These are phyloP conservation scores for Cymbidium sinense DNA, from an alignment of 106 monocot genomes.

Conservation along the genomic window DNA sequence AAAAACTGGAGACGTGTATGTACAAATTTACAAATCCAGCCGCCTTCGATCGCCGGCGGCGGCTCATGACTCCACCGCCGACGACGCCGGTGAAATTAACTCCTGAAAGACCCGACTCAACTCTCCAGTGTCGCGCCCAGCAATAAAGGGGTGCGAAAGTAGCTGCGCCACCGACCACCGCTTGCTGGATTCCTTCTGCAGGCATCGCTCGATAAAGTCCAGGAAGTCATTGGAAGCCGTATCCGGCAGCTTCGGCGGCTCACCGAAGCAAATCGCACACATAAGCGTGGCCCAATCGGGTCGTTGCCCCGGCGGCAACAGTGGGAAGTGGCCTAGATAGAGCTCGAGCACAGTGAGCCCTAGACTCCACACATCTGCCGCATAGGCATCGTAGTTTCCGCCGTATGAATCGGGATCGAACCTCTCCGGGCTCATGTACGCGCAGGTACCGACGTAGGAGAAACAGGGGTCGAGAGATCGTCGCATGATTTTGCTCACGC, in stretches of 20 bases:
- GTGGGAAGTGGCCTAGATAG: slow-evolving; percentile 52
- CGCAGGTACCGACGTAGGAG: slow-evolving; percentile 75
- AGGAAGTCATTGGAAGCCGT: slow-evolving; percentile 42
- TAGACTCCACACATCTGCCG: slow-evolving; percentile 82
- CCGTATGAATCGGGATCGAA: slow-evolving; percentile 65
- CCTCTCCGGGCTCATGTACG: slow-evolving; percentile 88
- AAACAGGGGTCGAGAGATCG: slow-evolving; percentile 43
- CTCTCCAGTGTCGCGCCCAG: slow-evolving; percentile 23
- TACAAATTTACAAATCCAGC: neutral
- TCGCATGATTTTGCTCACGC: slow-evolving; percentile 48
- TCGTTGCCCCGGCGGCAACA: slow-evolving; percentile 57
- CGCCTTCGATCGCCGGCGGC: neutral
- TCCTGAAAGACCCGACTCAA: slow-evolving; percentile 27
- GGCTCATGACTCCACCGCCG: neutral
- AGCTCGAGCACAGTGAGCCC: slow-evolving; percentile 71
- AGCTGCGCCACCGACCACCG: slow-evolving; percentile 67
- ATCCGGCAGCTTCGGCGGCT: slow-evolving; percentile 37
- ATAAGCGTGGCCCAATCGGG: slow-evolving; percentile 88
- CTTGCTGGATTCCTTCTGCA: slow-evolving; percentile 61
- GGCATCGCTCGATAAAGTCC: slow-evolving; percentile 60
- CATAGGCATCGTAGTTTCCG: slow-evolving; percentile 51
- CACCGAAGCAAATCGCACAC: slow-evolving; percentile 94
- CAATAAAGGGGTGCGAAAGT: slow-evolving; percentile 67
- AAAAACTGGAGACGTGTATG: neutral
- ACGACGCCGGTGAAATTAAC: neutral